Percentiles rank a stretch among this genome's conserved stretches.
phyloP scores from a whole-genome alignment of 805 yeast species.

The Teunomyces cretensis region DNA sequence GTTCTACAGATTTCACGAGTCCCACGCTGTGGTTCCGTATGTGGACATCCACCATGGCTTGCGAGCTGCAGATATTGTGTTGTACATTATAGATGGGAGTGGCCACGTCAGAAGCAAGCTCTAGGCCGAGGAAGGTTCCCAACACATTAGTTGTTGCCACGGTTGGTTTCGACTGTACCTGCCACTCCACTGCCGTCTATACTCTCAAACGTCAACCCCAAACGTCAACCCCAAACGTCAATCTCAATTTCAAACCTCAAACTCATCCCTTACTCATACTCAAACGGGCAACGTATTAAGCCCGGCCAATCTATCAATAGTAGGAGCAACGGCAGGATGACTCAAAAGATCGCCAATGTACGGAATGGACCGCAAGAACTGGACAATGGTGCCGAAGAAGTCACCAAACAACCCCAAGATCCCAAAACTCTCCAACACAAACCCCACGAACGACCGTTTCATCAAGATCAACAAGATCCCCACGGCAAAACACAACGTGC shows the following conservation, averaged over 20 bases:
- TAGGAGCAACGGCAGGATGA: constrained; percentile 80
- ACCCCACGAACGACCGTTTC: constrained; percentile 81
- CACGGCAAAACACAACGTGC: constrained; percentile 71
- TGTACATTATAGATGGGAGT: constrained; percentile 4
- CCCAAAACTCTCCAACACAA: constrained; percentile 83
- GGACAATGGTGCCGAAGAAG: constrained; percentile 84
- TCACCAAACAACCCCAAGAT: constrained; percentile 89
- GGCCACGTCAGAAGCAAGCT: constrained; percentile 1
- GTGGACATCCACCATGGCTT: constrained; percentile 17
- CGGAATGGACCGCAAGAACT: constrained; percentile 85
- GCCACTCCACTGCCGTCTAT: too few species aligned
- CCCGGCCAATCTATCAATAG: constrained; percentile 44
- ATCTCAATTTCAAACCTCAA: too few species aligned
- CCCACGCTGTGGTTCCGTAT: constrained; percentile 5
- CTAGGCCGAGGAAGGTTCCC: too few species aligned
- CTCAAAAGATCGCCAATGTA: constrained; percentile 81
- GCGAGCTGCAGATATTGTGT: constrained; percentile 10
- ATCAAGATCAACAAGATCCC: constrained; percentile 77
- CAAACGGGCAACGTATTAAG: constrained; percentile 42
- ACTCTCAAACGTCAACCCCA: too few species aligned
- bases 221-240: too few species aligned
- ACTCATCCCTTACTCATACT: neutral
- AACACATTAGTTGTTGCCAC: too few species aligned
- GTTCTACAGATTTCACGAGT: constrained; percentile 2
- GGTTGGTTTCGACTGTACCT: too few species aligned